Percentiles rank a stretch among this genome's conserved stretches.
phyloP scores from a whole-genome alignment of 2,329 filamentous ascomycete species.

The Diaporthe sp. region DNA sequence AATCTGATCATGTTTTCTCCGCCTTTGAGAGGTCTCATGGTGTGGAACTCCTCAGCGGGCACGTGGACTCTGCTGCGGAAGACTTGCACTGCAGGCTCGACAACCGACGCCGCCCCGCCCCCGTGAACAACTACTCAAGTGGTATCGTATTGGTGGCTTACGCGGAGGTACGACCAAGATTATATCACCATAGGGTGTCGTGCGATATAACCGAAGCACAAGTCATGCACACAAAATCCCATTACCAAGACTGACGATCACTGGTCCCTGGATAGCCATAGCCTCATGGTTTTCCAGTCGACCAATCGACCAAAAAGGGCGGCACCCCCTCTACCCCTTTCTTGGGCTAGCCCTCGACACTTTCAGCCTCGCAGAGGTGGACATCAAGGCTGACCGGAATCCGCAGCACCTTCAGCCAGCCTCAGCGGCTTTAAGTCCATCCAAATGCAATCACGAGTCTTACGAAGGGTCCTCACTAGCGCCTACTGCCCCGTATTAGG shows the following conservation, averaged over 20 bases:
- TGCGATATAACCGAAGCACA: not conserved
- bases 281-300: not conserved
- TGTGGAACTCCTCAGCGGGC: slow-evolving; percentile 8
- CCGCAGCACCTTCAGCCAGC: slow-evolving; percentile 17
- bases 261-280: not conserved
- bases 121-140: not conserved
- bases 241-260: not conserved
- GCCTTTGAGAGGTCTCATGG: slow-evolving; percentile 1
- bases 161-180: not conserved
- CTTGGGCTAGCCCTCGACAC: not conserved
- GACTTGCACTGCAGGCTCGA: not conserved
- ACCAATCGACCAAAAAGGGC: slow-evolving; percentile 1
- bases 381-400: not conserved
- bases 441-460: not conserved
- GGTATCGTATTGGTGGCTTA: not conserved
- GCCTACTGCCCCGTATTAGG: not conserved
- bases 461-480: slow-evolving; percentile 7
- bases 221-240: not conserved
- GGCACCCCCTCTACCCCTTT: not conserved
- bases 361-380: slow-evolving; percentile 9
- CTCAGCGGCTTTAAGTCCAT: slow-evolving; percentile 7
- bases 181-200: not conserved
- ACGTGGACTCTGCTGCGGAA: not conserved
- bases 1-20: slow-evolving; percentile 6
- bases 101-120: not conserved